Evolutionary conservation across 202 grass and related monocot genomes (phyloP), one percentile per base, ranked within the genome.

Genomic region (Eragrostis tef): DNA sequence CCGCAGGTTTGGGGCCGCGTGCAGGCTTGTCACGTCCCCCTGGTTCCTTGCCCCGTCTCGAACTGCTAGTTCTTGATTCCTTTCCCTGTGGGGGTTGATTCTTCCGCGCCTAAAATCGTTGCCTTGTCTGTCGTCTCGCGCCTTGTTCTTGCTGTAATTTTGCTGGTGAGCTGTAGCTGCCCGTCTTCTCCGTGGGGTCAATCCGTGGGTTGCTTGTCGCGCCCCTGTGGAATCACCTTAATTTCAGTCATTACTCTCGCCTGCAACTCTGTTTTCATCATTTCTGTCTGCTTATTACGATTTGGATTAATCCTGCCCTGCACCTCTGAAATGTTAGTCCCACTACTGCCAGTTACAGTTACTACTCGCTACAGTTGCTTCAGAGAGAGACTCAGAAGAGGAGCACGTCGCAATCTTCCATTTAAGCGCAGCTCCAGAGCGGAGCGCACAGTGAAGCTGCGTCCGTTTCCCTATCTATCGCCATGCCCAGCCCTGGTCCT

Each of bases 391-490:
- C 19, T 72, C 69, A 71, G 45, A 12, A 0, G 24, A 11, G 25
- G 71, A 61, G 81, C 41, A 64, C 41, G 49, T 86, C 25, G 26
- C 16, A 2, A 81, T 62, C 81, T 85, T 82, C 73, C 73, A 82
- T 73, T 85, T 65, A 66, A 65, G 56, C 60, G 64, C 74, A 78
- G 60, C 34, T 73, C 11, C 50, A 87, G 67, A 58, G 59, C 1
- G n/a, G n/a, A 31, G 29, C 29, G 86, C 67, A 67, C 83, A 89
- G 78, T 86, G 83, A 22, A 64, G 68, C 46, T 50, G 58, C 6
- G 68, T 83, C 74, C 84, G 43, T 83, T 90, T 83, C 75, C 47
- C 74, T 52, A 90, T 79, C 79, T 31, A 31, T 31, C 78, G 73
- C 73, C 79, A 79, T 74, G 52, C 67, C 34, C 73, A 68, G 52